Conservation (phyloP, 208 protist species). For the Lotmaria passim region DNA sequence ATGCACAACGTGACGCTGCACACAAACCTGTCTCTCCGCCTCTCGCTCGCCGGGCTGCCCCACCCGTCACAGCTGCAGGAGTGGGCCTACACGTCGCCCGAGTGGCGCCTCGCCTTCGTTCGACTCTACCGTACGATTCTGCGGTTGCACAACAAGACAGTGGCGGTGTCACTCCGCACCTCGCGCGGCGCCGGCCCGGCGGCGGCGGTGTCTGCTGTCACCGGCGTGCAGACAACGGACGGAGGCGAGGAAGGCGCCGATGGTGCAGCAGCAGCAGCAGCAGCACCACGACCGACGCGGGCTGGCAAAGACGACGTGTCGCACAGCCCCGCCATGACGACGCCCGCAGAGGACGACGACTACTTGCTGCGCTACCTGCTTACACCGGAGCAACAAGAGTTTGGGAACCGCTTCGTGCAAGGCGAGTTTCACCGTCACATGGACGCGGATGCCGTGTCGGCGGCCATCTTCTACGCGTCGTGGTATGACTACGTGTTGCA, state of each 20-base stretch:
- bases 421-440: conserved; percentile 79
- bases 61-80: conserved; percentile 66
- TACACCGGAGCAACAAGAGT: conserved; percentile 70
- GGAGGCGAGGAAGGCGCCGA: not conserved
- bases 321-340: not conserved
- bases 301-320: not conserved
- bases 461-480: conserved; percentile 78
- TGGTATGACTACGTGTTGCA: conserved; percentile 90
- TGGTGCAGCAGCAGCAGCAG: not conserved
- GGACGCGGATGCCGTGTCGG: conserved; percentile 65
- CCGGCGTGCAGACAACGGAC: conserved; percentile 26
- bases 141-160: conserved; percentile 77
- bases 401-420: conserved; percentile 88
- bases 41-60: conserved; percentile 58
- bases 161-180: conserved; percentile 58
- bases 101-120: conserved; percentile 71
- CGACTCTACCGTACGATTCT: conserved; percentile 81
- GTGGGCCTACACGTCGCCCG: conserved; percentile 43
- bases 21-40: conserved; percentile 60
- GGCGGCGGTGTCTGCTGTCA: conserved; percentile 39
- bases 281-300: not conserved
- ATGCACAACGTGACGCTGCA: conserved; percentile 51
- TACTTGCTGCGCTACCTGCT: conserved; percentile 65
- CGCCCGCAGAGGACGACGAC: conserved; percentile 29
- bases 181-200: conserved; percentile 29